Evolutionary conservation across 306 rosid genomes (phyloP).

Genomic region (Lathyrus aphaca): DNA sequence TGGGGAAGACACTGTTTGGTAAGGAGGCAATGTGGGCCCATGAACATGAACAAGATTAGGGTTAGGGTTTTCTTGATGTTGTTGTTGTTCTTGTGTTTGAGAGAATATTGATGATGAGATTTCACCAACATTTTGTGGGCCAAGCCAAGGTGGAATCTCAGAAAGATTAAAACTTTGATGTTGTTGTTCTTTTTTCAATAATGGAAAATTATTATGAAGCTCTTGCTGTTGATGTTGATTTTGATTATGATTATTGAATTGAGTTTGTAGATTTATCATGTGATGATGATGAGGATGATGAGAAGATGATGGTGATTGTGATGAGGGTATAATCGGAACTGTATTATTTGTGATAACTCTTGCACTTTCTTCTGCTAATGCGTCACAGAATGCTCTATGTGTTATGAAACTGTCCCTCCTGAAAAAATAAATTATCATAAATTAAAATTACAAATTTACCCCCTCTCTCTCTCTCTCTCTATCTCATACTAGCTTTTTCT

Average conservation of each 20-base stretch:
- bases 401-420: conserved; percentile 99
- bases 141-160: conserved; percentile 77
- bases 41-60: conserved; percentile 54
- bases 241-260: conserved; percentile 29
- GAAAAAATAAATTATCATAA: conserved; percentile 29
- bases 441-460: conserved; percentile 46
- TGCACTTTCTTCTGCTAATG: conserved; percentile 90
- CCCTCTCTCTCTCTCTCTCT: conserved; percentile 24
- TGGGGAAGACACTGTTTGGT: conserved; percentile 58
- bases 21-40: conserved; percentile 59
- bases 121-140: conserved; percentile 36
- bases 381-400: conserved; percentile 99
- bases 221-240: conserved; percentile 39
- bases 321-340: conserved; percentile 48
- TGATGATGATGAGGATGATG: conserved; percentile 44
- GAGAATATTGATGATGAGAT: conserved; percentile 50
- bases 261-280: conserved; percentile 51
- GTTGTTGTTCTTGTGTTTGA: conserved; percentile 20
- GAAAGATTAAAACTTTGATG: conserved; percentile 54
- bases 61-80: conserved; percentile 64
- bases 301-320: conserved; percentile 8
- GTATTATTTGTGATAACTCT: conserved; percentile 45
- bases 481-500: conserved; percentile 1
- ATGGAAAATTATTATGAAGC: conserved; percentile 39
- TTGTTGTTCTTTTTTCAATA: conserved; percentile 51